Evolutionary conservation across 495 filamentous ascomycete species (phyloP).

Genomic region (Neurospora sp.): DNA sequence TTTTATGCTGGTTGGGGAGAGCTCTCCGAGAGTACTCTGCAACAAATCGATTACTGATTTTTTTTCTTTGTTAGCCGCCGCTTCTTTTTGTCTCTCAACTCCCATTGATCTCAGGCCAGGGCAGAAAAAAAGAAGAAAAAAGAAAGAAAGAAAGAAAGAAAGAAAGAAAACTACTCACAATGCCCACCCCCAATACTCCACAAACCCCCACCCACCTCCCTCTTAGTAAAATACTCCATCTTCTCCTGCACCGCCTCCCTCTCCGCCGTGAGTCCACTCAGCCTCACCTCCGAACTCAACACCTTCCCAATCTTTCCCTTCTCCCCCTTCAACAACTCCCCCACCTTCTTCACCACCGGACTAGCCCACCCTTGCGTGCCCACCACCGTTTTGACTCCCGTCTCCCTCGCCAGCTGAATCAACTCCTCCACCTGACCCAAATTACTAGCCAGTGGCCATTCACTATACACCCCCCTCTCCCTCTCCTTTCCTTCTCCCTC

Average conservation of each 20-base stretch:
- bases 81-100: too few species aligned
- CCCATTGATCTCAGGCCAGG: too few species aligned
- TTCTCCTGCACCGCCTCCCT: slow-evolving; percentile 21
- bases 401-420: slow-evolving; percentile 23
- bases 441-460: slow-evolving; percentile 45
- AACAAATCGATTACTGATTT: slow-evolving; percentile 26
- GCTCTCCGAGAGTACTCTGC: slow-evolving; percentile 36
- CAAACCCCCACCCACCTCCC: slow-evolving; percentile 38
- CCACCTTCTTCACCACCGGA: slow-evolving; percentile 35
- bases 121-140: background rate
- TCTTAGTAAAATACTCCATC: slow-evolving; percentile 34
- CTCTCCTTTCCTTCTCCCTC: background rate
- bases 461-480: slow-evolving; percentile 31
- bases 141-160: too few species aligned
- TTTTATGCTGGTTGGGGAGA: slow-evolving; percentile 16
- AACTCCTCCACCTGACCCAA: slow-evolving; percentile 31
- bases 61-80: background rate
- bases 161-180: slow-evolving; percentile 18
- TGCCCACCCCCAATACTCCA: slow-evolving; percentile 46
- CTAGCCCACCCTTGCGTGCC: slow-evolving; percentile 41
- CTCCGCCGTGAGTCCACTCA: slow-evolving; percentile 26
- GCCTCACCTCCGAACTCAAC: slow-evolving; percentile 40
- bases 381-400: slow-evolving; percentile 37
- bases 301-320: slow-evolving; percentile 44
- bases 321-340: slow-evolving; percentile 34